phyloP scores from a whole-genome alignment of 495 filamentous ascomycete species.

The Thermothielavioides terrestris region DNA sequence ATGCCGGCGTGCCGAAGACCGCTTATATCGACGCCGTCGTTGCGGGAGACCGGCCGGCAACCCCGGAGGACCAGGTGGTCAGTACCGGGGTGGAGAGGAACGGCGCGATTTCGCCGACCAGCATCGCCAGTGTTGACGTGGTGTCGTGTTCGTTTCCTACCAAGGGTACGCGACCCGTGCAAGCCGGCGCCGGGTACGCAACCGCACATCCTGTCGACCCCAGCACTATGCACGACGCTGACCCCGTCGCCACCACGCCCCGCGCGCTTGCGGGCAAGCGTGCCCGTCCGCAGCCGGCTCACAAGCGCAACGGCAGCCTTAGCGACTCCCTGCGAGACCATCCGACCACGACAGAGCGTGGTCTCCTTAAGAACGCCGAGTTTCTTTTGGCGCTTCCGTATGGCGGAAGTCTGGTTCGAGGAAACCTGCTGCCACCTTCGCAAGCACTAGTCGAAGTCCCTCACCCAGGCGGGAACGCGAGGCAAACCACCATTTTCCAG shows the following conservation, averaged over 20 bases:
- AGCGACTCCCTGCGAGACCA: conserved; percentile 84
- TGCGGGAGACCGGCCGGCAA: conserved; percentile 34
- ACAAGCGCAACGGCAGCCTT: conserved; percentile 50
- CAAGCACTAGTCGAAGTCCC: conserved; percentile 67
- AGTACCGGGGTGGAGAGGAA: conserved; percentile 22
- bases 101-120: conserved; percentile 39
- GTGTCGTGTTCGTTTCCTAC: conserved; percentile 79
- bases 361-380: conserved; percentile 44
- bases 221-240: conserved; percentile 37
- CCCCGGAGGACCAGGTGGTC: conserved; percentile 27
- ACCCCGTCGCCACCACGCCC: conserved; percentile 43
- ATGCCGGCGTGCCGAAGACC: conserved; percentile 40
- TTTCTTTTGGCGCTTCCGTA: conserved; percentile 57
- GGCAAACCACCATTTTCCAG: conserved; percentile 44
- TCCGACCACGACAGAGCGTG: conserved; percentile 39
- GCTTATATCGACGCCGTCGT: conserved; percentile 39
- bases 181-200: conserved; percentile 35
- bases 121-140: conserved; percentile 50
- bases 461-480: conserved; percentile 42
- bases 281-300: conserved; percentile 37
- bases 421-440: conserved; percentile 65
- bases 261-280: conserved; percentile 46
- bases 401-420: conserved; percentile 77
- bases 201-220: conserved; percentile 57
- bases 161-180: conserved; percentile 43